A percentile compares a stretch with the other conserved stretches of the same genome.
Evolutionary conservation across 805 yeast species (phyloP).

Genomic region (Hanseniaspora lachancei): DNA sequence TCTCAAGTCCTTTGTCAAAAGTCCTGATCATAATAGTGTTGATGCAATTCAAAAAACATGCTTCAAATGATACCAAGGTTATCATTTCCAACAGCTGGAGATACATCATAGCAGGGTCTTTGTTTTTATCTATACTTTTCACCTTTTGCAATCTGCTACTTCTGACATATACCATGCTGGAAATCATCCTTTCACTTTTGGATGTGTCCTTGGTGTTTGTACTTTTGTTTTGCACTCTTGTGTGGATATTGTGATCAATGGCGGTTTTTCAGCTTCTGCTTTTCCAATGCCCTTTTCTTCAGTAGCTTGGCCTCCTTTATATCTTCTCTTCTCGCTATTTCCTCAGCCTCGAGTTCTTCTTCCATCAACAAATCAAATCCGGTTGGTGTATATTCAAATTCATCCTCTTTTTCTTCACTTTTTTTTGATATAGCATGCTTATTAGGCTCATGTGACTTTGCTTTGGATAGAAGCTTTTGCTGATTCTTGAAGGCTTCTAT

Average conservation of each 20-base stretch:
- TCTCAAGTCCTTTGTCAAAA: conserved; percentile 2
- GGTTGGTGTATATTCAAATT: conserved; percentile 82
- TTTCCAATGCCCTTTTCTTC: conserved; percentile 34
- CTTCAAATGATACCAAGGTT: not conserved
- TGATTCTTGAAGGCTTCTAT: not conserved
- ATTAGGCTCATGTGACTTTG: not conserved
- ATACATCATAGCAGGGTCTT: not conserved
- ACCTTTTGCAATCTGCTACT: conserved; percentile 1
- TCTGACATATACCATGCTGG: not conserved
- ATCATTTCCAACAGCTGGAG: conserved; percentile 3
- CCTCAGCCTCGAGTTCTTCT: conserved; percentile 53
- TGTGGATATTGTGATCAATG: conserved; percentile 1
- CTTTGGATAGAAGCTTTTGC: not conserved
- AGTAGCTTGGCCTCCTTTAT: conserved; percentile 52
- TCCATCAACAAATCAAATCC: conserved; percentile 81
- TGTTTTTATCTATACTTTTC: conserved; percentile 2
- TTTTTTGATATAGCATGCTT: not conserved
- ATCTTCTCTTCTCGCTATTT: conserved; percentile 62
- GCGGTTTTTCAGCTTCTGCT: conserved; percentile 17
- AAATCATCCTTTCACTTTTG: not conserved
- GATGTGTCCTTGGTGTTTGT: conserved; percentile 4
- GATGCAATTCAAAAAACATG: not conserved
- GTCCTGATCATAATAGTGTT: not conserved
- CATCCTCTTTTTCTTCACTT: conserved; percentile 26
- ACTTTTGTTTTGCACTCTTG: not conserved